Base-by-base conservation (phyloP, 768 basidiomycete genomes). In the Cystobasidium onofrii region DNA sequence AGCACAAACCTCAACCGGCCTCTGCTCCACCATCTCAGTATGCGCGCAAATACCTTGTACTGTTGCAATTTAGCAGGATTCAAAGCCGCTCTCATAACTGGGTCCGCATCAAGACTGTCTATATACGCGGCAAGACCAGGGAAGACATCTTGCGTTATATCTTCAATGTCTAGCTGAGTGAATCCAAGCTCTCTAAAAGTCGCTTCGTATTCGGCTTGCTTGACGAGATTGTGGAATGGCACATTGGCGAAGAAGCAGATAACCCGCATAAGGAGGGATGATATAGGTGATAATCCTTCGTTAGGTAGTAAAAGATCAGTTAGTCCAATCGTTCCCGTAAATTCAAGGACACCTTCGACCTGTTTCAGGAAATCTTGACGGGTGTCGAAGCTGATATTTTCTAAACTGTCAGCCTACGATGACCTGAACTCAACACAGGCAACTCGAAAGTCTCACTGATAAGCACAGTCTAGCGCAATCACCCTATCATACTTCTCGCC, bases 391-490 rank as follows among this genome's bases (percentile, higher is more conserved):
- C 69, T 71, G 69, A 52, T 17, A n/a, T 52, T 66, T 29, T 3
- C 20, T 17, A 7, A 17, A 54, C 39, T 23, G 33, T 66, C 17
- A 27, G 23, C n/a, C 20, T 36, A 15, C 25, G 64, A 6, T 7
- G 23, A 23, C 54, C 29, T 29, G 54, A 23, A 7, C 29, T n/a
- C 7, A 10, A n/a, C 54, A 7, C 54, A 9, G n/a, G n/a, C n/a
- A n/a, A n/a, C n/a, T n/a, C 18, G 39, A 29, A 25, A 52, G 44
- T 25, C 69, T 60, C 25, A 71, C 69, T 89, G 88, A 77, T 88
- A 89, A 1, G 87, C 88, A 75, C 88, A 89, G 77, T 89, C 88
- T 17, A 88, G 82, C 0, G 86, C 87, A 29, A 88, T 81, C 39
- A 89, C 85, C 20, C 81, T 80, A 71, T 86, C 84, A 77, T 84